Conservation (phyloP, 306 rosid species). For the Argentina anserina region DNA sequence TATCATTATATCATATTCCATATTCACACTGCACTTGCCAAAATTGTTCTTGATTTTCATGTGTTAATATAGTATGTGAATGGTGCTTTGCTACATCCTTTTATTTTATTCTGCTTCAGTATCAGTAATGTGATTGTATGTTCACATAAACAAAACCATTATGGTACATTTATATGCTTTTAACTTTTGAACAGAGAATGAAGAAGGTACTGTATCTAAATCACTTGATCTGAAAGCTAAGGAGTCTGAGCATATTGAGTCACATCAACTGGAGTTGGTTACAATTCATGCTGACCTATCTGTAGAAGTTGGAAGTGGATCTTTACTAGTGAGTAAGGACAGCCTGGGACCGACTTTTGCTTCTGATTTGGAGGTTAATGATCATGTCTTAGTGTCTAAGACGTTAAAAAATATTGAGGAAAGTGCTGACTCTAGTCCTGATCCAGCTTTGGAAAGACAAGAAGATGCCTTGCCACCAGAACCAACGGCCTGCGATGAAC, state of each 20-base stretch:
- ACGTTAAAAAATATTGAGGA: background rate
- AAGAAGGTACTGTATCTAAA: conserved; percentile 21
- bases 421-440: conserved; percentile 14
- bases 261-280: conserved; percentile 25
- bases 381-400: conserved; percentile 10
- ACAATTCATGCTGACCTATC: conserved; percentile 25
- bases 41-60: background rate
- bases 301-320: conserved; percentile 20
- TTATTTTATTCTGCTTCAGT: background rate
- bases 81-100: background rate
- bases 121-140: background rate
- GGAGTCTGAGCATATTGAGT: conserved; percentile 18
- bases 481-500: conserved; percentile 26
- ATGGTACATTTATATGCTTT: background rate
- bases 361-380: conserved; percentile 1
- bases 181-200: conserved; percentile 29
- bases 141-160: background rate
- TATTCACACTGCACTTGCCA: background rate
- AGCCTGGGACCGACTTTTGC: conserved; percentile 8
- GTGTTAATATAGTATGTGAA: background rate
- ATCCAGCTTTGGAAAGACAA: conserved; percentile 23
- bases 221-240: conserved; percentile 35
- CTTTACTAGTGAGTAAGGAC: conserved; percentile 22
- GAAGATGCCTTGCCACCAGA: conserved; percentile 24
- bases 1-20: background rate